Evolutionary conservation across 148 eudicot species (phyloP), one percentile per base, ranked within the genome.

Genomic region (Mesembryanthemum crystallinum): DNA sequence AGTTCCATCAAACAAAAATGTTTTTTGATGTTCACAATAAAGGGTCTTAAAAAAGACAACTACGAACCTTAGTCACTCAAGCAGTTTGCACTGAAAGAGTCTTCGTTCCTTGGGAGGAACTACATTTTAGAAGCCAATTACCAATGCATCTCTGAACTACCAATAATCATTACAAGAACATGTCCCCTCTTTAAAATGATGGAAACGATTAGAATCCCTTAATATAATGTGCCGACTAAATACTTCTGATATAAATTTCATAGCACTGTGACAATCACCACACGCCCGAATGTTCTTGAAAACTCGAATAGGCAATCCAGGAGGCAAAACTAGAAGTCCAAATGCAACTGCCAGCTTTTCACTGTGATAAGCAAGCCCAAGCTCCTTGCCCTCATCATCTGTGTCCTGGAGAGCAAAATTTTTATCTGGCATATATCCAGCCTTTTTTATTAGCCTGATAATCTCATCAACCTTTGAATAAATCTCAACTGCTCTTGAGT

Each of bases 321-420:
- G 76, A 28, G 93, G 90, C 82, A 86, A 66, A 28, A 72, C 75
- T 64, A 92, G 73, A 77, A 92, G 84, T 43, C 85, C 93, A 74
- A 87, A 92, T 35, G 98, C 96, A 75, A 90, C 86, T n/a, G 96
- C 96, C 73, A 92, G 70, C 80, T 90, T 92, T 81, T 92, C 98
- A 27, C 98, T 82, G 58, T 92, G 96, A 87, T 90, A 85, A 28
- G 86, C 83, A 74, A 92, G 96, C 52, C 88, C 83, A 54, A 78
- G 78, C 61, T 86, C 89, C 76, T 89, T 90, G 59, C 69, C 85
- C 79, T 88, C 88, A 63, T 89, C 90, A 77, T 89, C 88, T 12
- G 83, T 79, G 61, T 92, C 89, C 60, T 87, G 93, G 28, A 91
- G 88, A 23, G 96, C 89, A 68, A 82, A 91, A 60, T 73, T 85